Evolutionary conservation across 441 rosid species (phyloP).

Genomic region (Populus hybrid): DNA sequence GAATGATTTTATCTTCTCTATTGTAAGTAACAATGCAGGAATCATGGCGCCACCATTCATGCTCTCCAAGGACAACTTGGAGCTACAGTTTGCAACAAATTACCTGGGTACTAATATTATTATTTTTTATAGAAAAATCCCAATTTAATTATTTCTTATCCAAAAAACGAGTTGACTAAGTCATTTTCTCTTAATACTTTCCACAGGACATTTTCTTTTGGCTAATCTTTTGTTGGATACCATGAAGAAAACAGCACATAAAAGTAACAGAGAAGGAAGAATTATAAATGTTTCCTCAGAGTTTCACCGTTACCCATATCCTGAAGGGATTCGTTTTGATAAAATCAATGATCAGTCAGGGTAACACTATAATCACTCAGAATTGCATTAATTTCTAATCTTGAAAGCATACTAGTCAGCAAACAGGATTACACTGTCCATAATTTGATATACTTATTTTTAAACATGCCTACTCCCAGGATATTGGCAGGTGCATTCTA

Average conservation of each 20-base stretch:
- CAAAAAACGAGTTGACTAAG: neutral
- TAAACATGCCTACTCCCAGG: neutral
- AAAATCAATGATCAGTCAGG: constrained; percentile 47
- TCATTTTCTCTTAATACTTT: neutral
- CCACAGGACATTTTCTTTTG: constrained; percentile 48
- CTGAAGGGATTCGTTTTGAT: constrained; percentile 55
- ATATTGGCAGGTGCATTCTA: neutral
- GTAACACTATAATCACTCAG: constrained; percentile 27
- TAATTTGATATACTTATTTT: neutral
- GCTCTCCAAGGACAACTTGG: constrained; percentile 34
- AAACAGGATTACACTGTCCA: constrained; percentile 1
- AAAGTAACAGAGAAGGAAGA: constrained; percentile 34
- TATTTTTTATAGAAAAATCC: neutral
- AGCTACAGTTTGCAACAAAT: constrained; percentile 35
- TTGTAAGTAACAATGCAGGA: constrained; percentile 41
- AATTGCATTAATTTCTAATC: neutral
- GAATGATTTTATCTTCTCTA: neutral
- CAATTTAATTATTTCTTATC: neutral
- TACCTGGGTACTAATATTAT: constrained; percentile 21
- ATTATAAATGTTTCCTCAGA: constrained; percentile 56
- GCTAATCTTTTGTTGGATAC: constrained; percentile 37
- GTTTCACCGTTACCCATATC: constrained; percentile 42
- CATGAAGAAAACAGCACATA: constrained; percentile 34
- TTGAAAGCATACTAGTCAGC: neutral
- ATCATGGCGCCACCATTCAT: constrained; percentile 30